Base-by-base conservation (phyloP, 176 grass and related monocot genomes). In the Saccharum spontaneum region DNA sequence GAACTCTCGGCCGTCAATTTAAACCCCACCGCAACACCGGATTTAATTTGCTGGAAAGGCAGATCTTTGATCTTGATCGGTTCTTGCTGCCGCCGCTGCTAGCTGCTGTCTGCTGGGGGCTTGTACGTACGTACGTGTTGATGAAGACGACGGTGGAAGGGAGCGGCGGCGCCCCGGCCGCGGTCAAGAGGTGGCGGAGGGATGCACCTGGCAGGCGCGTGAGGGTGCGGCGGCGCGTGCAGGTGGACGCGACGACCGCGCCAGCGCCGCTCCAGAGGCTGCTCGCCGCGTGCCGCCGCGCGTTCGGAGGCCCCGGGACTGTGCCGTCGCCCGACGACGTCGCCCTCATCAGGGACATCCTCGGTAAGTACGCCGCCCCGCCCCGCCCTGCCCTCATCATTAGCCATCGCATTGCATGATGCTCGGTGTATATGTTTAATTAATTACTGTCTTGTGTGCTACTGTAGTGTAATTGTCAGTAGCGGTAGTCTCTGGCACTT, bases 241-340 rank as follows among this genome's bases (percentile, higher is more conserved):
- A 40, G 48, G 59, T 77, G 40, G 79, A 54, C 30, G 79, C 44
- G 18, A 3, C 48, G 45, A 15, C 45, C 45, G 13, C 45, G 45
- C 11, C 45, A 0, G 9, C 67, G 39, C 39, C 16, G 41, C 82
- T 92, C 38, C 83, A 84, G 87, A 76, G 79, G 39, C 88, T 97
- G 43, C 84, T 97, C 36, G 84, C 77, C n/a, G 91, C 85, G 41
- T 97, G 94, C 84, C 87, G 83, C 30, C 64, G 65, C 65, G 94
- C 86, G 70, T 97, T 97, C 85, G 31, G 83, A 20, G 89, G 89
- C 1, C 72, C 87, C 5, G 91, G 89, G 43, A 92, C 89, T 28
- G 91, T 92, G 68, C 94, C 91, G 49, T 71, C 73, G 34, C 85
- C 41, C 4, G 63, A 80, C 22, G 91, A 94, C 45, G 94, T 90